phyloP scores from a whole-genome alignment of 139 green algal genomes.

The Auxenochlorella pyrenoidosa region DNA sequence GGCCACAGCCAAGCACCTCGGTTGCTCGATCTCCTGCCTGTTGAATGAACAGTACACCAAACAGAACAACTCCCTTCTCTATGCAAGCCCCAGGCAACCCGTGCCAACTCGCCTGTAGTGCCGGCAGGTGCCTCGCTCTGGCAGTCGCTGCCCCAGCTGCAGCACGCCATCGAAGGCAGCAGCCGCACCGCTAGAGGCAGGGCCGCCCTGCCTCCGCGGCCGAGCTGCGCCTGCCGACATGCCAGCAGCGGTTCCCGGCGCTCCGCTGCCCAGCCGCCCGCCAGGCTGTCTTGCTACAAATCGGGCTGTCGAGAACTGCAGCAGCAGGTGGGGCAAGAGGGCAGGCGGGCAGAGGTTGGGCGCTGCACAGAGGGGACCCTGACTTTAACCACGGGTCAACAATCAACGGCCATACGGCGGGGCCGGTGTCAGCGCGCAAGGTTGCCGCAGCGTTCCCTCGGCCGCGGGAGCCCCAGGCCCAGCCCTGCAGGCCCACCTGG shows the following conservation, averaged over 20 bases:
- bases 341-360: not conserved
- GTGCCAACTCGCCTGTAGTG: conserved; percentile 61
- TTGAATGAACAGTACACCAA: too few relatives aligned
- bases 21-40: too few relatives aligned
- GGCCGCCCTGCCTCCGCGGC: not conserved
- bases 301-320: conserved; percentile 17
- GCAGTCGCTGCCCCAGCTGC: conserved; percentile 61
- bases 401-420: too few relatives aligned
- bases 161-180: conserved; percentile 20
- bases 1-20: too few relatives aligned
- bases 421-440: too few relatives aligned
- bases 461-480: too few relatives aligned
- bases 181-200: not conserved
- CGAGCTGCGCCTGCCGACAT: too few relatives aligned
- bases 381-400: too few relatives aligned
- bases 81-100: not conserved
- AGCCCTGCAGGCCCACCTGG: conserved; percentile 13
- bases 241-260: not conserved
- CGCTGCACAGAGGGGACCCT: not conserved
- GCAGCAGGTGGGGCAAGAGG: not conserved
- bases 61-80: too few relatives aligned
- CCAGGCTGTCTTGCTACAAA: not conserved
- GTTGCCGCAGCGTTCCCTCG: too few relatives aligned
- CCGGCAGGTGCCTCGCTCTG: conserved; percentile 68
- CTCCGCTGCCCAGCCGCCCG: not conserved